Conservation (phyloP, 306 rosid genomes). For the Malus domestica region DNA sequence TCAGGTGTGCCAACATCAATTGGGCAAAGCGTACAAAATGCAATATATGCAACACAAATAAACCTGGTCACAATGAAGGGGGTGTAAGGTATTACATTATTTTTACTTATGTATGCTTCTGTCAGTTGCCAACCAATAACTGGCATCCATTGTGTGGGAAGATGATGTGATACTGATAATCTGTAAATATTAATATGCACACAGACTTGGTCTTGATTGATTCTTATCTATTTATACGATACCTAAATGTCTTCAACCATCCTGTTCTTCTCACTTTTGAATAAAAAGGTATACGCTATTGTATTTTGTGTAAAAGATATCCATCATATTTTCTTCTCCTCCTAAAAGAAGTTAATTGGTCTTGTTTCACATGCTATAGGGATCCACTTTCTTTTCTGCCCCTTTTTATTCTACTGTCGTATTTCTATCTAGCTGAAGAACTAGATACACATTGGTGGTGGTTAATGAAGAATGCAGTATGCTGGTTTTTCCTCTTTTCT, state of each 20-base stretch:
- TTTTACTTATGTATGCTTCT: constrained; percentile 10
- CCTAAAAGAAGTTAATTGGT: background rate
- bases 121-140: constrained; percentile 4
- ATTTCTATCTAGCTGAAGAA: background rate
- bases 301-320: background rate
- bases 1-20: constrained; percentile 95
- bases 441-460: background rate
- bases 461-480: background rate
- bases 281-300: background rate
- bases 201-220: background rate
- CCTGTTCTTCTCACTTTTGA: background rate
- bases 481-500: background rate
- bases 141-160: background rate
- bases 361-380: background rate
- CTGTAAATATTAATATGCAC: background rate
- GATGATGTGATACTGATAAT: background rate
- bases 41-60: constrained; percentile 95
- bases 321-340: background rate
- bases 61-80: constrained; percentile 92
- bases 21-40: constrained; percentile 98
- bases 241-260: background rate
- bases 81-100: constrained; percentile 73
- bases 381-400: background rate
- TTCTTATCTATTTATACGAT: background rate
- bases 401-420: background rate